These are phyloP conservation scores for Melaleuca alternifolia DNA, from an alignment of 345 rosid species.

Conservation along the genomic window DNA sequence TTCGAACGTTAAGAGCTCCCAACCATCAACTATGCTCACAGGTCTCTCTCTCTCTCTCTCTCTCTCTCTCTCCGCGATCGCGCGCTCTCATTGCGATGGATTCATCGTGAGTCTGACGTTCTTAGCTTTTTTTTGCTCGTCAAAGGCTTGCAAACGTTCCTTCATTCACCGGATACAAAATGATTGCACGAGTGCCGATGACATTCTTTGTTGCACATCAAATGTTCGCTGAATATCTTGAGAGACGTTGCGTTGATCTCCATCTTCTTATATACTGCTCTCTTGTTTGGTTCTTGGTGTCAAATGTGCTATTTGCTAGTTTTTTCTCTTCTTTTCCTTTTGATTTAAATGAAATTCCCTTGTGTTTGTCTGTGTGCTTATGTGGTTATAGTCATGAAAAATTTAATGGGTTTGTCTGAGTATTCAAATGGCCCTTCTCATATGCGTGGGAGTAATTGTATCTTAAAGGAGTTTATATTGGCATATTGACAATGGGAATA, in stretches of 20 bases:
- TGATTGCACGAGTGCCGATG: not conserved
- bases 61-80: not conserved
- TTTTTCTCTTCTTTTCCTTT: not conserved
- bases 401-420: not conserved
- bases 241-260: not conserved
- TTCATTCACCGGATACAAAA: not conserved
- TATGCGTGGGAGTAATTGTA: not conserved
- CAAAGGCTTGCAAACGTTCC: not conserved
- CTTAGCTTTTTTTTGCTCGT: not conserved
- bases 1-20: not conserved
- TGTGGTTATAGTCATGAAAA: not conserved
- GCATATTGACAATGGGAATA: not conserved
- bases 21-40: not conserved
- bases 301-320: not conserved
- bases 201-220: not conserved
- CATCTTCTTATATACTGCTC: not conserved
- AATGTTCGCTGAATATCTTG: constrained; percentile 18
- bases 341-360: not conserved
- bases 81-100: not conserved
- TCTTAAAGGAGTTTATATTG: not conserved
- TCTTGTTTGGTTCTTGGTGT: not conserved
- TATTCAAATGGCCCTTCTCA: not conserved
- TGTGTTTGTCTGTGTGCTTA: not conserved
- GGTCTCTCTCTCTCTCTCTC: not conserved
- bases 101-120: not conserved